Conservation (phyloP, 2,329 filamentous ascomycete species). For the Botrytis sinoallii region DNA sequence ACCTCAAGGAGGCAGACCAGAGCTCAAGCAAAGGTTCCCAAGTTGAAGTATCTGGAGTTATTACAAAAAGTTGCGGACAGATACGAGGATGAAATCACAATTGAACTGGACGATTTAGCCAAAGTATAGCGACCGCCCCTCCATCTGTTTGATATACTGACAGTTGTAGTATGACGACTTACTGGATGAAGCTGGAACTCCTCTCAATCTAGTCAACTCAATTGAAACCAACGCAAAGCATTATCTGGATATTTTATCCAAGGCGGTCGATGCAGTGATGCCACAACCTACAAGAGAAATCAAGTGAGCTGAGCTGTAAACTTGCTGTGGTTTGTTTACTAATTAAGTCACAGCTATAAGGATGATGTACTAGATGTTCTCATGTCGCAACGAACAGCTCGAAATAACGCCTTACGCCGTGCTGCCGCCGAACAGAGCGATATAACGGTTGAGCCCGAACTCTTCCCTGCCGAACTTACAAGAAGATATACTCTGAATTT, state of each 20-base stretch:
- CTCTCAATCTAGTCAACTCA: constrained; percentile 70
- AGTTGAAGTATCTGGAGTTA: constrained; percentile 83
- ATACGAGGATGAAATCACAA: constrained; percentile 69
- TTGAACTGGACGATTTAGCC: constrained; percentile 86
- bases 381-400: constrained; percentile 83
- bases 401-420: constrained; percentile 73
- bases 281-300: constrained; percentile 74
- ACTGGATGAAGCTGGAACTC: constrained; percentile 54
- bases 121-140: constrained; percentile 53
- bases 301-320: constrained; percentile 52
- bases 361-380: constrained; percentile 96
- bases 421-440: constrained; percentile 65
- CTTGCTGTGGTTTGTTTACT: not conserved
- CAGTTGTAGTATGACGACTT: constrained; percentile 64
- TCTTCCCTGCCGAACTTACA: constrained; percentile 89
- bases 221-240: constrained; percentile 91
- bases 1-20: constrained; percentile 45
- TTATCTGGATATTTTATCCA: constrained; percentile 88
- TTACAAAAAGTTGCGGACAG: constrained; percentile 86
- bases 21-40: constrained; percentile 55
- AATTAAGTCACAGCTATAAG: constrained; percentile 65
- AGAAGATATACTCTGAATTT: constrained; percentile 94
- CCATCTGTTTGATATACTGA: constrained; percentile 16
- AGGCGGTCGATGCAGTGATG: constrained; percentile 83
- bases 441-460: constrained; percentile 60